Evolutionary conservation across 441 rosid genomes (phyloP).

Genomic region (Syzygium syzygioides): DNA sequence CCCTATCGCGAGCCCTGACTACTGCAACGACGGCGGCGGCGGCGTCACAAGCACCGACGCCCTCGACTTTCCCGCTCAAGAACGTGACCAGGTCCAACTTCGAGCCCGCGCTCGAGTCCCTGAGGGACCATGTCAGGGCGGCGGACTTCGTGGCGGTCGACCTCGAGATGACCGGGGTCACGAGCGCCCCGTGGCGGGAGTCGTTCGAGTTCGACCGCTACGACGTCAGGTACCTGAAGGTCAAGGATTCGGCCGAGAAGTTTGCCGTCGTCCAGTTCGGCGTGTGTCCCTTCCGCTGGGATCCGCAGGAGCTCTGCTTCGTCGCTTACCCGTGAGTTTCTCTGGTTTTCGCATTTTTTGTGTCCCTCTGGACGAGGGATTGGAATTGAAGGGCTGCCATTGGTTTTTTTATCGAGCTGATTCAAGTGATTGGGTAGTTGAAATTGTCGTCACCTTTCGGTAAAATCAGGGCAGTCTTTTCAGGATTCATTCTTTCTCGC

Average conservation of each 20-base stretch:
- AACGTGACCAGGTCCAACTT: conserved; percentile 74
- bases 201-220: conserved; percentile 67
- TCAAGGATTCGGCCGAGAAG: conserved; percentile 90
- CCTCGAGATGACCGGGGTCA: conserved; percentile 88
- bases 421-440: neutral
- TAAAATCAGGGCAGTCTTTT: neutral
- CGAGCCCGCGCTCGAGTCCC: conserved; percentile 44
- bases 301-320: conserved; percentile 51
- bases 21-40: neutral
- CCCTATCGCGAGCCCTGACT: conserved; percentile 24
- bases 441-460: neutral
- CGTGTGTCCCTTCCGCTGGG: conserved; percentile 95
- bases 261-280: conserved; percentile 94
- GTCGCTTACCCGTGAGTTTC: conserved; percentile 59
- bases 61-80: conserved; percentile 57
- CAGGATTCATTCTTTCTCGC: neutral
- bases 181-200: conserved; percentile 84
- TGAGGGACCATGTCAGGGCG: conserved; percentile 49
- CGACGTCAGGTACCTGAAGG: conserved; percentile 74
- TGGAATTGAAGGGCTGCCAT: neutral
- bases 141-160: conserved; percentile 90
- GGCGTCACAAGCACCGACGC: neutral
- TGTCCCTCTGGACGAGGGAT: neutral
- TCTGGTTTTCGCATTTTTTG: neutral
- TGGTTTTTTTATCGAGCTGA: neutral